A percentile compares a stretch with the other conserved stretches of the same genome.
These are phyloP conservation scores for Phytophthora fragariae DNA, from an alignment of 352 stramenopile species.

Conservation along the genomic window DNA sequence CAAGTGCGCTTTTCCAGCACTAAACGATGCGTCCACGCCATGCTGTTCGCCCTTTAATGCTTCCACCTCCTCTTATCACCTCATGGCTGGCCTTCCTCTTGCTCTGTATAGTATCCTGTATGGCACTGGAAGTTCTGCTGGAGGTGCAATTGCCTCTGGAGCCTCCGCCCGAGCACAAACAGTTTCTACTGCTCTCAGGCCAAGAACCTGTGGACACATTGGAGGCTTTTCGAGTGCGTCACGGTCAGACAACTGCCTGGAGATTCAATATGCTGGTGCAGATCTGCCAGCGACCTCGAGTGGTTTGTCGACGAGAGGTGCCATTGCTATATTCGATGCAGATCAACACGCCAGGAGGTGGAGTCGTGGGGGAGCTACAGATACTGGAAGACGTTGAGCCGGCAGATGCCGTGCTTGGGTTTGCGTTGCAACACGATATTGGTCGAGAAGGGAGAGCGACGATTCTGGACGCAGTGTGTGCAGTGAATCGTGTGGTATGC, in stretches of 20 bases:
- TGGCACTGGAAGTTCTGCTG: constrained; percentile 35
- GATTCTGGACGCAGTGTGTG: constrained; percentile 60
- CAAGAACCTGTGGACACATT: constrained; percentile 66
- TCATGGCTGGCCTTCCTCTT: constrained; percentile 27
- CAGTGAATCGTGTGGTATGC: constrained; percentile 42
- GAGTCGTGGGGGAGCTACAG: constrained; percentile 48
- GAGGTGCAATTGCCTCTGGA: constrained; percentile 39
- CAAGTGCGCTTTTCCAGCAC: constrained; percentile 17
- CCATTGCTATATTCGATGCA: constrained; percentile 52
- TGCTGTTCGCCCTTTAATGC: constrained; percentile 5
- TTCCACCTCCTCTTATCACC: neutral
- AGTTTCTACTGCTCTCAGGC: constrained; percentile 43
- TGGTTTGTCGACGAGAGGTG: constrained; percentile 52
- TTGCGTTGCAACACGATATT: constrained; percentile 48
- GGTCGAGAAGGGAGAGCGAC: constrained; percentile 28
- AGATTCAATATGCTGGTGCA: constrained; percentile 51
- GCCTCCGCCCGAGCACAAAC: constrained; percentile 29
- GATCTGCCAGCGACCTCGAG: constrained; percentile 39
- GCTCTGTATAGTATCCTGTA: constrained; percentile 24
- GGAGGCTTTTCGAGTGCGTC: constrained; percentile 52
- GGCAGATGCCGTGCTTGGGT: constrained; percentile 55
- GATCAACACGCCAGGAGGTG: constrained; percentile 41
- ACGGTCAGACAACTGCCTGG: constrained; percentile 46
- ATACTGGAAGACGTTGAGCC: constrained; percentile 64
- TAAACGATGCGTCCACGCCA: constrained; percentile 10